Evolutionary conservation across 495 filamentous ascomycete genomes (phyloP).

Genomic region (Platismatia glauca): DNA sequence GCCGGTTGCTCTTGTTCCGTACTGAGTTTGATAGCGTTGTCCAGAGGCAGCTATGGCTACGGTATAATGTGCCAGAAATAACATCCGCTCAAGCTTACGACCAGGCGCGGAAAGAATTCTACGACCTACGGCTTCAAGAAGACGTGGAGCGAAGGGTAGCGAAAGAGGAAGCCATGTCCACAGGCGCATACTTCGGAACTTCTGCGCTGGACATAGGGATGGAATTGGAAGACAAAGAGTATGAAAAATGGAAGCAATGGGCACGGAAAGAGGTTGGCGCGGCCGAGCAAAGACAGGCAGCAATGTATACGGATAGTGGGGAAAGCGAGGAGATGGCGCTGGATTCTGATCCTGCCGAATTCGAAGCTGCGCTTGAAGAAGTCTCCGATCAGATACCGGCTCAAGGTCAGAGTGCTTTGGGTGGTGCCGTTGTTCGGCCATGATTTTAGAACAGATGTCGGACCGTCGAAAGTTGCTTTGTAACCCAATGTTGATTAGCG

Average conservation of each 20-base stretch:
- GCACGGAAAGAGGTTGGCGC: slow-evolving; percentile 49
- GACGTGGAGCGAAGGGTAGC: slow-evolving; percentile 80
- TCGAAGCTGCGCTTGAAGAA: slow-evolving; percentile 17
- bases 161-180: slow-evolving; percentile 75
- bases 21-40: slow-evolving; percentile 60
- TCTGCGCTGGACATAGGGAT: slow-evolving; percentile 64
- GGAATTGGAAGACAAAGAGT: slow-evolving; percentile 68
- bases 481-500: not conserved
- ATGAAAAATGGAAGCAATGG: slow-evolving; percentile 76
- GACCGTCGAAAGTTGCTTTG: not conserved
- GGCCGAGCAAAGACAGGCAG: slow-evolving; percentile 34
- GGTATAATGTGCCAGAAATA: slow-evolving; percentile 53
- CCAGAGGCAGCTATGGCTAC: slow-evolving; percentile 81
- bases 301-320: slow-evolving; percentile 37
- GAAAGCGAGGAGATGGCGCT: slow-evolving; percentile 24
- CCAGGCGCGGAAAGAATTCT: slow-evolving; percentile 81
- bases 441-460: not conserved
- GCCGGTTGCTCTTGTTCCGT: not conserved
- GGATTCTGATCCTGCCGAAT: slow-evolving; percentile 10
- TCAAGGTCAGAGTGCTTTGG: slow-evolving; percentile 17
- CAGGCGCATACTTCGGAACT: slow-evolving; percentile 80
- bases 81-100: slow-evolving; percentile 70
- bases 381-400: slow-evolving; percentile 17
- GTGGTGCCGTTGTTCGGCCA: slow-evolving; percentile 16
- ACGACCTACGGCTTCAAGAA: slow-evolving; percentile 66